Conservation (phyloP, 768 basidiomycete genomes). For the Boletus vermiculosoides region DNA sequence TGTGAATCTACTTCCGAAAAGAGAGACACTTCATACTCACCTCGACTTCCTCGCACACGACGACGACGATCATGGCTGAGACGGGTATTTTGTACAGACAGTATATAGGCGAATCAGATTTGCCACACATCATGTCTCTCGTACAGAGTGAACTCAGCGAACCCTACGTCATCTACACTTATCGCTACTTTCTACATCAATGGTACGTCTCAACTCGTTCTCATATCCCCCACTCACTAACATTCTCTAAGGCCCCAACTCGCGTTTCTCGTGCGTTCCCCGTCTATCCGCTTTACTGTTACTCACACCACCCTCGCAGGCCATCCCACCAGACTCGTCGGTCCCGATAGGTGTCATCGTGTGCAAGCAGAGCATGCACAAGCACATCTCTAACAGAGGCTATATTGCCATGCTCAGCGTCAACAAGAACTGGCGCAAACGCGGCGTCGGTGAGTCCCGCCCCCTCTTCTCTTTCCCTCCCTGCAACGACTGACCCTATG, state of each 20-base stretch:
- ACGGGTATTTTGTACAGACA: constrained; percentile 59
- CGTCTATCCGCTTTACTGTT: rapidly evolving
- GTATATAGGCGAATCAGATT: constrained; percentile 74
- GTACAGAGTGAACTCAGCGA: constrained; percentile 92
- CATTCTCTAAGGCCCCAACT: constrained; percentile 77
- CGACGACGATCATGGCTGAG: constrained; percentile 18
- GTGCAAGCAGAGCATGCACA: constrained; percentile 94
- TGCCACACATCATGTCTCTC: constrained; percentile 80
- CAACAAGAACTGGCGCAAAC: constrained; percentile 76
- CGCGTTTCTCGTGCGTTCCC: constrained; percentile 61
- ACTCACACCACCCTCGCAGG: constrained; percentile 15
- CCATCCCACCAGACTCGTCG: constrained; percentile 31
- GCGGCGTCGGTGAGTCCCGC: constrained; percentile 78
- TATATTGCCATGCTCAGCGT: constrained; percentile 99
- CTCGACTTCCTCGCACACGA: too few species aligned
- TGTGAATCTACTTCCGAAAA: too few species aligned
- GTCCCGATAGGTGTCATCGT: constrained; percentile 89
- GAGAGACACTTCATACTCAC: too few species aligned
- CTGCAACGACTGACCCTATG: neutral
- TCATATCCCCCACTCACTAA: neutral
- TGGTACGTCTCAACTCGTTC: constrained; percentile 60
- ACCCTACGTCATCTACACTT: constrained; percentile 95
- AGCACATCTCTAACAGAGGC: constrained; percentile 72
- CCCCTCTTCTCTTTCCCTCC: neutral
- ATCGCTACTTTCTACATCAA: constrained; percentile 93